Evolutionary conservation across 345 rosid genomes (phyloP).

Genomic region (Camelina laxa): DNA sequence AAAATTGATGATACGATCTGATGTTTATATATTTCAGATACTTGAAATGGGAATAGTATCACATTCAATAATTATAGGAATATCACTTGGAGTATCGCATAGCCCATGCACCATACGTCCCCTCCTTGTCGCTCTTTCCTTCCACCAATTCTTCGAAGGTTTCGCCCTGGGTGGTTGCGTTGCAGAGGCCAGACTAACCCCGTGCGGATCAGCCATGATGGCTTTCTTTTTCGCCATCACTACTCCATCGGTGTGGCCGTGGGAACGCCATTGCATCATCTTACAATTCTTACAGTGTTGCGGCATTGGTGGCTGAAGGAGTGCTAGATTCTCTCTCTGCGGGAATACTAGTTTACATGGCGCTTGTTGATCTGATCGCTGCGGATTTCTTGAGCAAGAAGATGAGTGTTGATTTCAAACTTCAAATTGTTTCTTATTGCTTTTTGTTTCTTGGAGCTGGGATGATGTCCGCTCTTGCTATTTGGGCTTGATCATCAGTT

Average conservation of each 20-base stretch:
- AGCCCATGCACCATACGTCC: slow-evolving; percentile 92
- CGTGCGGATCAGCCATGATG: slow-evolving; percentile 58
- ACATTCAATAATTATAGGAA: slow-evolving; percentile 86
- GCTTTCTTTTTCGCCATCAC: slow-evolving; percentile 80
- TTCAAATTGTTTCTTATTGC: slow-evolving; percentile 69
- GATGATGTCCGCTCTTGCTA: slow-evolving; percentile 82
- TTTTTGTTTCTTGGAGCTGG: slow-evolving; percentile 94
- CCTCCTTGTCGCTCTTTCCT: slow-evolving; percentile 80
- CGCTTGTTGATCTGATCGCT: slow-evolving; percentile 88
- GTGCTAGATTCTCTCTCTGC: slow-evolving; percentile 81
- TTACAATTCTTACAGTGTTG: slow-evolving; percentile 64
- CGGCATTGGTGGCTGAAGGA: slow-evolving; percentile 76
- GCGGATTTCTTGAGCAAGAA: slow-evolving; percentile 89
- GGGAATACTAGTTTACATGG: slow-evolving; percentile 93
- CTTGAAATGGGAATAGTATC: slow-evolving; percentile 95
- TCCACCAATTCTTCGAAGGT: slow-evolving; percentile 98
- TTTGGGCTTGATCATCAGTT: slow-evolving; percentile 65
- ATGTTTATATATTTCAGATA: slow-evolving; percentile 48
- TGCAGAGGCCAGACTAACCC: slow-evolving; percentile 75
- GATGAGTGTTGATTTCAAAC: slow-evolving; percentile 87
- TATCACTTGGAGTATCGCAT: slow-evolving; percentile 85
- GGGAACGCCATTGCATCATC: slow-evolving; percentile 71
- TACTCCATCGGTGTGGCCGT: slow-evolving; percentile 66
- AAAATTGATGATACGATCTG: background rate
- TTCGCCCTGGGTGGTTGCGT: slow-evolving; percentile 94